A percentile compares a stretch with the other conserved stretches of the same genome.
Conservation (phyloP, 2,329 filamentous ascomycete genomes). For the Thielaviopsis euricoi region DNA sequence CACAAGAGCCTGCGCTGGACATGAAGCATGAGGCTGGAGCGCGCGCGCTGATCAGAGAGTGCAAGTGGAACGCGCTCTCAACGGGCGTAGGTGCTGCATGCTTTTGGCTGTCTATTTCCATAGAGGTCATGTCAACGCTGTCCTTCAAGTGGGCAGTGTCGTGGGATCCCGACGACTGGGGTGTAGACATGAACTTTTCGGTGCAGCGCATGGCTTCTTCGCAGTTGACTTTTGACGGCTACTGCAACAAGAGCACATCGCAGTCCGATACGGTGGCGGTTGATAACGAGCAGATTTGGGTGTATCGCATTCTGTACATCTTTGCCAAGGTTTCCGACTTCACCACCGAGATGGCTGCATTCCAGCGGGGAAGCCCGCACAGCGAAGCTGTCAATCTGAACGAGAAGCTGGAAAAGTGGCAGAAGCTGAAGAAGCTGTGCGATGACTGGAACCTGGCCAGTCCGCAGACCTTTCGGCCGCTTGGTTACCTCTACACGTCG, state of each 20-base stretch:
- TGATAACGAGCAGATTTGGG: slow-evolving; percentile 68
- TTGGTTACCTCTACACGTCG: slow-evolving; percentile 57
- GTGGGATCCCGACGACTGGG: slow-evolving; percentile 86
- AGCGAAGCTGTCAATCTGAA: slow-evolving; percentile 41
- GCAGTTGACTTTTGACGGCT: neutral
- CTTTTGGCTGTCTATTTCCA: slow-evolving; percentile 85
- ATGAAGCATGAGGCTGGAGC: slow-evolving; percentile 84
- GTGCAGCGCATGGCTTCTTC: neutral
- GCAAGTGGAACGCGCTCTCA: slow-evolving; percentile 68
- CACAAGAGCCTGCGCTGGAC: slow-evolving; percentile 56
- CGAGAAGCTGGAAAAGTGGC: slow-evolving; percentile 59
- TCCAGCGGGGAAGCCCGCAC: slow-evolving; percentile 40
- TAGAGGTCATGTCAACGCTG: slow-evolving; percentile 79
- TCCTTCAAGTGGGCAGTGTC: slow-evolving; percentile 74
- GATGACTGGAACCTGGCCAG: slow-evolving; percentile 67
- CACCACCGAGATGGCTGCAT: slow-evolving; percentile 49
- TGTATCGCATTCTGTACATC: slow-evolving; percentile 76
- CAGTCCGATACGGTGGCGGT: neutral
- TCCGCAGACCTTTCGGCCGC: slow-evolving; percentile 73
- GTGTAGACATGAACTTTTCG: slow-evolving; percentile 58
- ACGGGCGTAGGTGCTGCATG: slow-evolving; percentile 70
- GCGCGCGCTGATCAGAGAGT: slow-evolving; percentile 73
- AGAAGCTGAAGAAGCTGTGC: slow-evolving; percentile 60
- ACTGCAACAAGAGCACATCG: neutral
- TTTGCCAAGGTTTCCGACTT: slow-evolving; percentile 80